Conservation (phyloP, 2,329 filamentous ascomycete genomes). For the Xylariomycetidae sp. region DNA sequence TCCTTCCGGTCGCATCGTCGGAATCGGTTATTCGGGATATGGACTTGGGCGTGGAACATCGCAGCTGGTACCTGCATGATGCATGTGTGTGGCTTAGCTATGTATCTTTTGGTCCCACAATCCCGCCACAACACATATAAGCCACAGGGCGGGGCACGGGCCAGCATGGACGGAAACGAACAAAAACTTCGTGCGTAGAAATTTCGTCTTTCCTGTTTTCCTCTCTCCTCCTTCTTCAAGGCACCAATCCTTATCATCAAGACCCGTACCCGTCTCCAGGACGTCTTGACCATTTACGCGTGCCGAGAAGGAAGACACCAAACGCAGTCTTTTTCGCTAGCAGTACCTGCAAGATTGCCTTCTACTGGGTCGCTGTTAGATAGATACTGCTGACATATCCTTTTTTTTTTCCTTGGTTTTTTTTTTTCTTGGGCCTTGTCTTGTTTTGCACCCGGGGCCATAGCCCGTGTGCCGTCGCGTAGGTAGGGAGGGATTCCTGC, state of each 20-base stretch:
- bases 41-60: too few relatives aligned
- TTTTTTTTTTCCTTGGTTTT: constrained; percentile 9
- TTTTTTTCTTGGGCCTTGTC: constrained; percentile 1
- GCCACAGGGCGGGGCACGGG: too few relatives aligned
- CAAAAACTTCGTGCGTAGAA: too few relatives aligned
- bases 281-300: constrained; percentile 85
- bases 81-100: too few relatives aligned
- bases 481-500: too few relatives aligned
- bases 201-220: constrained; percentile 12
- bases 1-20: too few relatives aligned
- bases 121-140: too few relatives aligned
- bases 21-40: too few relatives aligned
- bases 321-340: constrained; percentile 95
- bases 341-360: constrained; percentile 67
- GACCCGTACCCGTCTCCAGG: constrained; percentile 54
- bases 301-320: constrained; percentile 70
- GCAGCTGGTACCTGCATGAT: too few relatives aligned
- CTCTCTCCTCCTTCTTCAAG: constrained; percentile 35
- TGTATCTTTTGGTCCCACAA: too few relatives aligned
- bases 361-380: constrained; percentile 85
- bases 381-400: constrained; percentile 81
- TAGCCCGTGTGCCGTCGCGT: too few relatives aligned
- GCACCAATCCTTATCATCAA: constrained; percentile 96
- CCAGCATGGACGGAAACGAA: too few relatives aligned
- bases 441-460: background rate